These are phyloP conservation scores for Austroboletus festivus DNA, from an alignment of 768 basidiomycete genomes.

Conservation along the genomic window DNA sequence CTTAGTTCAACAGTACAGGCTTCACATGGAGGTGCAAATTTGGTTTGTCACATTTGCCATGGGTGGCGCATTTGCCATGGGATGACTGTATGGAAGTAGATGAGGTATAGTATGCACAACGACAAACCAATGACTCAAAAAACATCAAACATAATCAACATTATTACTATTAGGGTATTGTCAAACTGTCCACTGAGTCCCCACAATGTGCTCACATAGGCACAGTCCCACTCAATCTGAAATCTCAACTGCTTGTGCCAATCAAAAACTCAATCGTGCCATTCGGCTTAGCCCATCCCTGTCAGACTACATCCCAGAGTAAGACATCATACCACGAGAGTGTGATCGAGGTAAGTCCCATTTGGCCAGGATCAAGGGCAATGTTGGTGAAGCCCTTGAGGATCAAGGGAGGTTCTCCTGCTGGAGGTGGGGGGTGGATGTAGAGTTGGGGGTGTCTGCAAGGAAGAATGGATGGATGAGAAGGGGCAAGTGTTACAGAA, in stretches of 20 bases:
- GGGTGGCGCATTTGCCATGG: too few species aligned
- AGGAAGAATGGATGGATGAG: neutral
- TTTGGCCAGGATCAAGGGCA: conserved; percentile 46
- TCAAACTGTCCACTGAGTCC: too few species aligned
- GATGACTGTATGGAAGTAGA: too few species aligned
- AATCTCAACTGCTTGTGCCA: conserved; percentile 68
- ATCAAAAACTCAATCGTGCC: conserved; percentile 62
- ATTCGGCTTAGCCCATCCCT: conserved; percentile 71
- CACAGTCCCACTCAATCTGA: conserved; percentile 45
- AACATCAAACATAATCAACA: too few species aligned
- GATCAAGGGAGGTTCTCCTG: conserved; percentile 69
- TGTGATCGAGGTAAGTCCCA: conserved; percentile 45
- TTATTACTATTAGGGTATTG: too few species aligned
- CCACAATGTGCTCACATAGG: too few species aligned
- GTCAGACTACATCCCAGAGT: conserved; percentile 70
- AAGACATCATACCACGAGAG: conserved; percentile 70
- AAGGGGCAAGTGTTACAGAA: too few species aligned
- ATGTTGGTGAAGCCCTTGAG: conserved; percentile 69
- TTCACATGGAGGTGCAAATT: too few species aligned
- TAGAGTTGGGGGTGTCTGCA: conserved; percentile 76
- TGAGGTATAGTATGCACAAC: too few species aligned
- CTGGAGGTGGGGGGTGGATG: conserved; percentile 58
- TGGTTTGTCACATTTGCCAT: too few species aligned
- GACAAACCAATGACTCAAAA: too few species aligned
- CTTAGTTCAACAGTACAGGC: too few species aligned